A percentile compares a stretch with the other conserved stretches of the same genome.
Evolutionary conservation across 768 basidiomycete species (phyloP).

Genomic region (Boletus subcaerulescens): DNA sequence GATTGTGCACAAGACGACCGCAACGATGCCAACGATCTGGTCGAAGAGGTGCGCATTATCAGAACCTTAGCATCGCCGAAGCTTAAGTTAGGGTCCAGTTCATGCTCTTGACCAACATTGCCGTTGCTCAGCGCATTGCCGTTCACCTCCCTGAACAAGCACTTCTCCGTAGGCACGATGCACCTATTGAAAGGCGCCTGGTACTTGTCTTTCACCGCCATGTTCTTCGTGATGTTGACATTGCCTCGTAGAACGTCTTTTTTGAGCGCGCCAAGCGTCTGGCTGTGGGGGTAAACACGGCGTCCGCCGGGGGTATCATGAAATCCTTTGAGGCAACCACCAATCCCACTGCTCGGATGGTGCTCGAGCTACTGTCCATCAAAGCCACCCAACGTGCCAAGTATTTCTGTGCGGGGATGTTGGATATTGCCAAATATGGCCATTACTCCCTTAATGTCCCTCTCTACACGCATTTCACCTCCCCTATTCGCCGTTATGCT

Average conservation of each 20-base stretch:
- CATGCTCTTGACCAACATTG: constrained; percentile 89
- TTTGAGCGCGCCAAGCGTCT: constrained; percentile 78
- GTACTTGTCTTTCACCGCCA: constrained; percentile 33
- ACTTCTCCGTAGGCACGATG: constrained; percentile 92
- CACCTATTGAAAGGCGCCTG: constrained; percentile 86
- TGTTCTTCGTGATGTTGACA: constrained; percentile 3
- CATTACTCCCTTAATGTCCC: constrained; percentile 91
- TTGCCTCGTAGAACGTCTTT: constrained; percentile 59
- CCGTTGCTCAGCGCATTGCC: constrained; percentile 91
- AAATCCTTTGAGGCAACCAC: constrained; percentile 72
- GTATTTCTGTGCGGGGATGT: constrained; percentile 99
- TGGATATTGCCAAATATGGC: constrained; percentile 96
- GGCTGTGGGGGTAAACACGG: constrained; percentile 77
- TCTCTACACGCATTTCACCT: constrained; percentile 92
- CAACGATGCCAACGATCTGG: constrained; percentile 71
- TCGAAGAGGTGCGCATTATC: constrained; percentile 73
- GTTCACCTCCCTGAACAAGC: constrained; percentile 95
- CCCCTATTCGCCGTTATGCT: constrained; percentile 89
- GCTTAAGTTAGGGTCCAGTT: constrained; percentile 48
- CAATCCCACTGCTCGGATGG: constrained; percentile 68
- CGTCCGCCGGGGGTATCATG: constrained; percentile 80
- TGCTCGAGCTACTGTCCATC: constrained; percentile 80
- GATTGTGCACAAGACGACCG: constrained; percentile 71
- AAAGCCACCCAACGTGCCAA: constrained; percentile 95
- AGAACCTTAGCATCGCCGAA: neutral